These are phyloP conservation scores for Pseudotsuga menziesii DNA, from an alignment of 75 land plant genomes.

Conservation along the genomic window DNA sequence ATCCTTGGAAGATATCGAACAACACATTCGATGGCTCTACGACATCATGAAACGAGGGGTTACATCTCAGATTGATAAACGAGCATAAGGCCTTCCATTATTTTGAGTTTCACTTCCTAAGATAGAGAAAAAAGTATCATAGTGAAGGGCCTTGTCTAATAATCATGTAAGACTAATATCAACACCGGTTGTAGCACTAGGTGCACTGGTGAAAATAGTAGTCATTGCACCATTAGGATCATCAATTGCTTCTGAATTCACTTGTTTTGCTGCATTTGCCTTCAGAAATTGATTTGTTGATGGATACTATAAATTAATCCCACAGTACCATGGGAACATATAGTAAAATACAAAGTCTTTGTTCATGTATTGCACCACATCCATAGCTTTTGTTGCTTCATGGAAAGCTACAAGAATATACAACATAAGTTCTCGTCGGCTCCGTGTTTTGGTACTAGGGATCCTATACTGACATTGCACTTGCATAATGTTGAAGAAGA, in stretches of 20 bases:
- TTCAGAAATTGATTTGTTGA: slow-evolving; percentile 27
- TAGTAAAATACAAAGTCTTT: slow-evolving; percentile 54
- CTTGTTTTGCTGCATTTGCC: slow-evolving; percentile 22
- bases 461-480: too few relatives aligned
- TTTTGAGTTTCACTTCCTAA: slow-evolving; percentile 57
- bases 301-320: slow-evolving; percentile 20
- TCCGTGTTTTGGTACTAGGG: too few relatives aligned
- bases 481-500: too few relatives aligned
- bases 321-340: slow-evolving; percentile 24
- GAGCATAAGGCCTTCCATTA: slow-evolving; percentile 24
- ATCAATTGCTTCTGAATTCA: slow-evolving; percentile 22
- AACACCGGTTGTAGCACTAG: slow-evolving; percentile 20
- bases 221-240: slow-evolving; percentile 28
- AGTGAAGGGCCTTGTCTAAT: slow-evolving; percentile 77
- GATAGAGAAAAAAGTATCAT: slow-evolving; percentile 54
- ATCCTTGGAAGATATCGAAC: too few relatives aligned
- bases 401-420: too few relatives aligned
- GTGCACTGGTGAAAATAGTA: slow-evolving; percentile 27
- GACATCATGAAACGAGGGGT: too few relatives aligned
- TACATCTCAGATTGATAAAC: too few relatives aligned
- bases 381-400: slow-evolving; percentile 22
- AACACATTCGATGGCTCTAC: too few relatives aligned
- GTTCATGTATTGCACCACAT: slow-evolving; percentile 77
- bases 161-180: slow-evolving; percentile 55
- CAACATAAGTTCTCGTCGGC: too few relatives aligned